Conservation (phyloP, 805 yeast genomes). For the Saccharomyces cerevisiae region DNA sequence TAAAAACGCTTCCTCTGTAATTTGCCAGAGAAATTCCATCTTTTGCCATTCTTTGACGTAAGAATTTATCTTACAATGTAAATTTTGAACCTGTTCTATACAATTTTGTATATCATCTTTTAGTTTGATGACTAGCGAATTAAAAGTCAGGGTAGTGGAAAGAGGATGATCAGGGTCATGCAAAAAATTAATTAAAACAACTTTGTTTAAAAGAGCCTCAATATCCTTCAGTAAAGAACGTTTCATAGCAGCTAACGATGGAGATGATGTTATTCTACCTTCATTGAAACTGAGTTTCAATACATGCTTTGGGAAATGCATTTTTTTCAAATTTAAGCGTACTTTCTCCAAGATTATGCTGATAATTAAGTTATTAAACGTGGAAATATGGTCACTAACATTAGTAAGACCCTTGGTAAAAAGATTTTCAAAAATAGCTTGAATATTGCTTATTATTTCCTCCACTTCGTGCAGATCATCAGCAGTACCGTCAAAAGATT, state of each 20-base stretch:
- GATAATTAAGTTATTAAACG: constrained; percentile 4
- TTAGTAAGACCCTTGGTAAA: background rate
- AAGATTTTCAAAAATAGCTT: constrained; percentile 2
- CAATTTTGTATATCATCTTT: background rate
- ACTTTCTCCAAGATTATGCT: background rate
- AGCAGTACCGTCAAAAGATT: background rate
- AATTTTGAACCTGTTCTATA: background rate
- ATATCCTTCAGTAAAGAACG: background rate
- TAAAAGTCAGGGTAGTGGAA: background rate
- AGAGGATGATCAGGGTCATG: background rate
- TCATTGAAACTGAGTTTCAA: background rate
- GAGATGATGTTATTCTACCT: background rate
- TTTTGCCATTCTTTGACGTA: constrained; percentile 1
- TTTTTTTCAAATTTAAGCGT: background rate
- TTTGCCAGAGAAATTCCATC: constrained; percentile 5
- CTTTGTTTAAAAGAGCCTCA: background rate
- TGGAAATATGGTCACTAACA: background rate
- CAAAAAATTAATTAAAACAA: background rate
- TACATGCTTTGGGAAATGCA: background rate
- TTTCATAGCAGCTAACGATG: background rate
- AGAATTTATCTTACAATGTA: background rate
- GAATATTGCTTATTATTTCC: constrained; percentile 1
- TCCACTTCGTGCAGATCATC: background rate
- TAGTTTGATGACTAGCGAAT: background rate
- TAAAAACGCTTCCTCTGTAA: constrained; percentile 5